phyloP scores from a whole-genome alignment of 2,329 filamentous ascomycete species.

The Paecilomyces niveus region DNA sequence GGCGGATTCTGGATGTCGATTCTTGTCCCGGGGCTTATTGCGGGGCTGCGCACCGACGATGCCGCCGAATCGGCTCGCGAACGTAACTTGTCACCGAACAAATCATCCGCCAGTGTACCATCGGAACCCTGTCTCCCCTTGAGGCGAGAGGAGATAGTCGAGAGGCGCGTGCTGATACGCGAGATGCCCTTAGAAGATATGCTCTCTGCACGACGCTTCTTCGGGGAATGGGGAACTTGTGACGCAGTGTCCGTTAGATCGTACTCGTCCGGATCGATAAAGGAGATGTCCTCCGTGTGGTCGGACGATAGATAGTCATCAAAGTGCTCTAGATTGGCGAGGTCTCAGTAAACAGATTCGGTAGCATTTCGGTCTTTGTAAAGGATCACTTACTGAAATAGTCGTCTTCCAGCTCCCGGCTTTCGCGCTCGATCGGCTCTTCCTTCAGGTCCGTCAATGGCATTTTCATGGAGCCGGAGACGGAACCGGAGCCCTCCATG shows the following conservation, averaged over 20 bases:
- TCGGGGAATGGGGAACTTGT: constrained; percentile 50
- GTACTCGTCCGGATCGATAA: constrained; percentile 28
- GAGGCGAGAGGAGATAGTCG: constrained; percentile 58
- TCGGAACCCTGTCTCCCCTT: constrained; percentile 31
- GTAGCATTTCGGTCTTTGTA: constrained; percentile 7
- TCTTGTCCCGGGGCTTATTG: constrained; percentile 27
- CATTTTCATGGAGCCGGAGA: constrained; percentile 51
- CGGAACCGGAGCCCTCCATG: constrained; percentile 42
- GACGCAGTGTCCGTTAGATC: constrained; percentile 56
- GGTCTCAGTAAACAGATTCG: constrained; percentile 5
- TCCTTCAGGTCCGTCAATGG: constrained; percentile 77
- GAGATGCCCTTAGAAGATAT: constrained; percentile 45
- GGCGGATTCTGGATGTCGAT: constrained; percentile 51
- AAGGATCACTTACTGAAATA: constrained; percentile 63
- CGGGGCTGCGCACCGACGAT: constrained; percentile 30
- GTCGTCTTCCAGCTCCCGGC: constrained; percentile 47
- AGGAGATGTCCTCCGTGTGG: constrained; percentile 19
- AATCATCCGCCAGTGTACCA: constrained; percentile 20
- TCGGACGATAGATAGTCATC: constrained; percentile 21
- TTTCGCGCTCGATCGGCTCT: constrained; percentile 64
- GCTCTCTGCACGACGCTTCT: constrained; percentile 48
- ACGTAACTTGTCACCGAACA: constrained; percentile 24
- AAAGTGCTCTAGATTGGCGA: constrained; percentile 24
- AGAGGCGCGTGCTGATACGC: constrained; percentile 62
- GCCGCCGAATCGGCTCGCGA: constrained; percentile 38